Conservation (phyloP, 192 early-diverging fungal genomes). For the Mortierella antarctica region DNA sequence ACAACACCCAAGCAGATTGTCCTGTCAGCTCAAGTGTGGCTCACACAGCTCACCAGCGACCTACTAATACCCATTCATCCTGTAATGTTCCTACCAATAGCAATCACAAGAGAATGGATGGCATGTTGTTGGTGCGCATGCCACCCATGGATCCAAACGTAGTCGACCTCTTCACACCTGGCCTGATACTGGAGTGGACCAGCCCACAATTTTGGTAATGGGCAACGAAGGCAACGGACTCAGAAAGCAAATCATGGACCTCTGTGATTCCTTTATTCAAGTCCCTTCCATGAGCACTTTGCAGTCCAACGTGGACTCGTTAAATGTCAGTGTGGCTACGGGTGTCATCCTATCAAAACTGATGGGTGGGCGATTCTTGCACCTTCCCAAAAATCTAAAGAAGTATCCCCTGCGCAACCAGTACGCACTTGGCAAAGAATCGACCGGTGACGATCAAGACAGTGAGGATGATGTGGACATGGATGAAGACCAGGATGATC, state of each 20-base stretch:
- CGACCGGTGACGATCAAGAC: background rate
- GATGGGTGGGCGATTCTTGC: slow-evolving; percentile 49
- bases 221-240: slow-evolving; percentile 77
- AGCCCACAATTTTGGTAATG: slow-evolving; percentile 67
- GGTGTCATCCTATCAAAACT: slow-evolving; percentile 54
- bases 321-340: slow-evolving; percentile 59
- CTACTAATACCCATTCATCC: background rate
- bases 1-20: background rate
- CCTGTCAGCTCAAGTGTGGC: background rate
- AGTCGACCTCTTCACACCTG: slow-evolving; percentile 40
- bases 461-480: slow-evolving; percentile 5
- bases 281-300: slow-evolving; percentile 48
- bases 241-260: slow-evolving; percentile 61
- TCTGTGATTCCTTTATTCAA: slow-evolving; percentile 68
- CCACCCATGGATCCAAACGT: slow-evolving; percentile 35
- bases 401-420: slow-evolving; percentile 16
- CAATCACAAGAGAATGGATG: slow-evolving; percentile 59
- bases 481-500: slow-evolving; percentile 6
- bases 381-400: slow-evolving; percentile 37
- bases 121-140: slow-evolving; percentile 61
- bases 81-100: slow-evolving; percentile 10
- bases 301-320: slow-evolving; percentile 46
- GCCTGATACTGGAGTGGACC: slow-evolving; percentile 32
- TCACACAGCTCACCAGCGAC: slow-evolving; percentile 29
- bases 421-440: background rate